phyloP scores from a whole-genome alignment of 1,139 yeast species.

The Sugiyamaella xylanicola region DNA sequence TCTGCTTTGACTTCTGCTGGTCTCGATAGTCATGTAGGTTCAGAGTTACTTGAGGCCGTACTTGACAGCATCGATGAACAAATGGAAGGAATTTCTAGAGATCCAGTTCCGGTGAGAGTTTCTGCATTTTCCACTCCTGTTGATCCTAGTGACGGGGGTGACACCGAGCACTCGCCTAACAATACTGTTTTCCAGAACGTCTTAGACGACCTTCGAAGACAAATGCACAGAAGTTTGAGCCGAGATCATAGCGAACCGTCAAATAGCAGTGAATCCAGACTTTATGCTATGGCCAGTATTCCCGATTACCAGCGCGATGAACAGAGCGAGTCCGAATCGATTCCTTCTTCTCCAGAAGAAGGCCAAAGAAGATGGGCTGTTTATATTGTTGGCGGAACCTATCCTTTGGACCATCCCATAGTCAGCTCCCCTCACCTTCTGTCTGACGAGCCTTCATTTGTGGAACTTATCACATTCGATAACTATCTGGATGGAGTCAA shows the following conservation, averaged over 20 bases:
- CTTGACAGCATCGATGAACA: background rate
- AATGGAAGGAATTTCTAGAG: no score
- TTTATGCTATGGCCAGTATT: background rate
- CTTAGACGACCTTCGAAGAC: background rate
- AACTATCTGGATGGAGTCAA: constrained; percentile 50
- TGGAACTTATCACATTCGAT: constrained; percentile 50
- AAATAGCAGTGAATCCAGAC: background rate
- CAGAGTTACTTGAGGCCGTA: constrained; percentile 27
- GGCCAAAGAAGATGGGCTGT: constrained; percentile 53
- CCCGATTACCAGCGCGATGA: background rate
- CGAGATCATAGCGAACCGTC: background rate
- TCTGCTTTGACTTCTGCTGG: constrained; percentile 21
- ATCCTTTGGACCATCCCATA: constrained; percentile 52
- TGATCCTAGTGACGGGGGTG: no score
- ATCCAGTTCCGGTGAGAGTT: no score
- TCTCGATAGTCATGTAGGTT: constrained; percentile 16
- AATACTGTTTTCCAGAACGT: background rate
- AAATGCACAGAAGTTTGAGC: background rate
- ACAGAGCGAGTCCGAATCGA: background rate
- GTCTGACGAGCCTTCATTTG: constrained; percentile 53
- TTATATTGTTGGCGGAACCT: constrained; percentile 54
- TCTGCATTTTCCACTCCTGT: no score
- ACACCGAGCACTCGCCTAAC: no score
- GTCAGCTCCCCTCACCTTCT: constrained; percentile 50
- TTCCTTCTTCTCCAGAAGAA: constrained; percentile 19